Evolutionary conservation across 1,284 basidiomycete genomes (phyloP).

Genomic region (Apiotrichum veenhuisii): DNA sequence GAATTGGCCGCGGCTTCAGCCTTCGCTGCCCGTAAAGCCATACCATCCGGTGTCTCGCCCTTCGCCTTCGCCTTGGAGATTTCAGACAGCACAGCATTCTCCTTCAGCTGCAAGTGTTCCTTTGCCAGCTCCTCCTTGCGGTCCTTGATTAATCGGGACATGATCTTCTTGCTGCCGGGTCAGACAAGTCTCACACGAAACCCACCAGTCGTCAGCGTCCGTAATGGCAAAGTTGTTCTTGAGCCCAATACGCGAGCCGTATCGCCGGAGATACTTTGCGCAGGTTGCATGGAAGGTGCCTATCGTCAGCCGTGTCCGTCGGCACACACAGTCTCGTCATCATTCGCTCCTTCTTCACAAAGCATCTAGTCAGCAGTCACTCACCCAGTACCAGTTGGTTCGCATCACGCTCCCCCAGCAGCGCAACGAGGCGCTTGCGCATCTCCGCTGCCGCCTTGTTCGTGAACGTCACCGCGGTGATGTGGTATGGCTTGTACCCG

Average conservation of each 20-base stretch:
- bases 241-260: constrained; percentile 61
- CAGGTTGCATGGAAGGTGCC: constrained; percentile 84
- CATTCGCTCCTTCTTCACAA: background rate
- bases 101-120: constrained; percentile 60
- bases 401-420: constrained; percentile 66
- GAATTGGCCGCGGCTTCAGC: constrained; percentile 15
- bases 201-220: constrained; percentile 75
- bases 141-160: constrained; percentile 61
- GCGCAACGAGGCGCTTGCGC: constrained; percentile 64
- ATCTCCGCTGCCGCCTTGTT: constrained; percentile 91
- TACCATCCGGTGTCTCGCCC: constrained; percentile 58
- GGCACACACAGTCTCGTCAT: background rate
- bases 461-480: constrained; percentile 78
- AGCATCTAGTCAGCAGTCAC: no score
- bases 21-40: constrained; percentile 43
- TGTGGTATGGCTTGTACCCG: constrained; percentile 57
- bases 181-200: constrained; percentile 1
- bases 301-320: constrained; percentile 42
- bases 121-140: constrained; percentile 55
- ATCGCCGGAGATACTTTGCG: constrained; percentile 63
- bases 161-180: constrained; percentile 63
- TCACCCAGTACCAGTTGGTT: constrained; percentile 59
- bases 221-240: constrained; percentile 76
- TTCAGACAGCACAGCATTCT: constrained; percentile 58
- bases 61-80: constrained; percentile 82